Percentiles rank a stretch among this genome's conserved stretches.
These are phyloP conservation scores for Lithocarpus polystachyus DNA, from an alignment of 306 rosid species.

Conservation along the genomic window DNA sequence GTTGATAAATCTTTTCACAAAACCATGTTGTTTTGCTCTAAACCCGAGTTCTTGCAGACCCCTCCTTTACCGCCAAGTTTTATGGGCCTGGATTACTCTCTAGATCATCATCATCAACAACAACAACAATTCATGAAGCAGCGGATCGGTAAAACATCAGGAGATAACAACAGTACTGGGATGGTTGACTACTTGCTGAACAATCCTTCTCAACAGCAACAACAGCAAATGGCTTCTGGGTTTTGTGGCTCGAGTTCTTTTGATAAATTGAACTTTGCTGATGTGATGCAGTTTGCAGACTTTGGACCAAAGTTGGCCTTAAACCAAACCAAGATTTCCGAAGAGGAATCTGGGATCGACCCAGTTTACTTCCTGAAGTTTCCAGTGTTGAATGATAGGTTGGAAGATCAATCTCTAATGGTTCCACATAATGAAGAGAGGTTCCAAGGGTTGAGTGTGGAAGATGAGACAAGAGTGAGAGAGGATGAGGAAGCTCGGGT, in stretches of 20 bases:
- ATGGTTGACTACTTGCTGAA: conserved; percentile 46
- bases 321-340: conserved; percentile 49
- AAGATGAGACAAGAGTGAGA: conserved; percentile 11
- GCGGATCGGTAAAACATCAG: conserved; percentile 38
- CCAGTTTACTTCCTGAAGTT: conserved; percentile 88
- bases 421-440: conserved; percentile 31
- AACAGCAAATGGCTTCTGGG: conserved; percentile 24
- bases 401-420: conserved; percentile 42
- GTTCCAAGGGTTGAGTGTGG: conserved; percentile 21
- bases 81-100: conserved; percentile 46
- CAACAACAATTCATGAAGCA: conserved; percentile 45
- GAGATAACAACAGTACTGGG: conserved; percentile 24
- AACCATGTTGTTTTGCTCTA: conserved; percentile 42
- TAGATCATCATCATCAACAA: conserved; percentile 18
- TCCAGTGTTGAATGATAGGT: conserved; percentile 69
- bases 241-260: conserved; percentile 41
- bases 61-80: conserved; percentile 51
- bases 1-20: conserved; percentile 33
- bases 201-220: conserved; percentile 30
- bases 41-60: conserved; percentile 42
- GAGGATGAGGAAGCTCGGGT: conserved; percentile 36
- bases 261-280: conserved; percentile 76
- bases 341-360: conserved; percentile 53
- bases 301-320: conserved; percentile 79
- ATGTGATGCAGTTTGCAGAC: conserved; percentile 95